Percentiles rank a stretch among this genome's conserved stretches.
Conservation (phyloP, 805 yeast species). For the Alloascoidea hylecoeti region DNA sequence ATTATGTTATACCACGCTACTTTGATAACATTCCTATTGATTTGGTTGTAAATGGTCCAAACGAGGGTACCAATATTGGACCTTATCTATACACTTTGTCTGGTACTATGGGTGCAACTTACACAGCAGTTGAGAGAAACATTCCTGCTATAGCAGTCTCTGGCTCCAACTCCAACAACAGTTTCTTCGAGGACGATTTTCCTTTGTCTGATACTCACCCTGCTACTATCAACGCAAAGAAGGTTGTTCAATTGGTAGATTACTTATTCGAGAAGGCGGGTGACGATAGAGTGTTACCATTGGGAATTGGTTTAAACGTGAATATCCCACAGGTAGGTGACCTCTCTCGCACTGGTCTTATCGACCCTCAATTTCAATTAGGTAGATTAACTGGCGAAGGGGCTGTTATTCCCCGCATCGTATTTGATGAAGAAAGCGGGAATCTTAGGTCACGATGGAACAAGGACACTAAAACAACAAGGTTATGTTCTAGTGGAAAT, state of each 20-base stretch:
- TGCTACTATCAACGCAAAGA: slow-evolving; percentile 28
- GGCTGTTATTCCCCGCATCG: no score
- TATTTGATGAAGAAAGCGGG: no score
- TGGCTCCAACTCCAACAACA: slow-evolving; percentile 32
- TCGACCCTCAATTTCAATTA: slow-evolving; percentile 25
- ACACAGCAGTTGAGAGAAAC: slow-evolving; percentile 23
- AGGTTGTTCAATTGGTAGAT: slow-evolving; percentile 24
- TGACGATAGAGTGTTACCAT: slow-evolving; percentile 23
- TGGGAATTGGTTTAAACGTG: slow-evolving; percentile 30
- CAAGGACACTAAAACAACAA: no score
- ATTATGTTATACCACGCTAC: slow-evolving; percentile 25
- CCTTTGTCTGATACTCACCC: slow-evolving; percentile 25
- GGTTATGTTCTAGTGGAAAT: no score
- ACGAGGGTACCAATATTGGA: slow-evolving; percentile 28
- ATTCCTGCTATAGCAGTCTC: slow-evolving; percentile 29
- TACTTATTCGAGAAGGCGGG: slow-evolving; percentile 24
- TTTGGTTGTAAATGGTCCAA: slow-evolving; percentile 30
- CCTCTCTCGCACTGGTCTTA: slow-evolving; percentile 22
- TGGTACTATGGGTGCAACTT: slow-evolving; percentile 30
- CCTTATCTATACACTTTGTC: slow-evolving; percentile 24
- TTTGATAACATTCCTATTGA: slow-evolving; percentile 24
- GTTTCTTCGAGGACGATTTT: slow-evolving; percentile 26
- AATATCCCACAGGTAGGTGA: slow-evolving; percentile 32
- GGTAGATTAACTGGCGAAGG: slow-evolving; percentile 34
- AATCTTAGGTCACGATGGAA: no score